Evolutionary conservation across 768 basidiomycete genomes (phyloP), one percentile per base, ranked within the genome.

Genomic region (Phylloporus sp.): DNA sequence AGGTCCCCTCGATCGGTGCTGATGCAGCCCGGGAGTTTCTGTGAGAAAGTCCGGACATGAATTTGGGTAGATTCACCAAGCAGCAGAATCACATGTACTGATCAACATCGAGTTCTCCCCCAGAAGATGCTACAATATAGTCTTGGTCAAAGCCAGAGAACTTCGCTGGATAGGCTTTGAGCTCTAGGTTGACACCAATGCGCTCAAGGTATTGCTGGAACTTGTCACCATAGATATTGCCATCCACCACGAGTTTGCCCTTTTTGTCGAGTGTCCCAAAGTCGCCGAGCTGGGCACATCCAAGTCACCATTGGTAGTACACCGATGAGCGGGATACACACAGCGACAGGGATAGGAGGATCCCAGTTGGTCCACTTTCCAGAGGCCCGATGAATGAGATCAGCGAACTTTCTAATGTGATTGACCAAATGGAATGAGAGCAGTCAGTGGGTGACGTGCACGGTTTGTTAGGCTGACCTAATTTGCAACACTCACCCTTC

Each of bases 241-340:
- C 65, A 11, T 53, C 50, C 2, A 53, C 50, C 6, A 6, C 3
- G 5, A 55, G 50, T 20, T 55, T 29, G 32, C 54, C 52, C 13
- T 39, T 48, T n/a, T 13, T n/a, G 39, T 64, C 36, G 47, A 70
- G 48, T 9, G 45, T 59, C n/a, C 69, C 65, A 48, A 68, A 70
- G 50, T 61, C 63, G 22, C 65, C 68, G 3, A 68, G 65, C 68
- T 66, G 16, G 5, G 15, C n/a, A n/a, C n/a, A n/a, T n/a, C n/a
- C n/a, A n/a, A n/a, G n/a, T n/a, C n/a, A n/a, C n/a, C n/a, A n/a
- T n/a, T n/a, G n/a, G n/a, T n/a, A n/a, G n/a, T n/a, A n/a, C n/a
- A n/a, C n/a, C n/a, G n/a, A n/a, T n/a, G n/a, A n/a, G n/a, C n/a
- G n/a, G n/a, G n/a, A n/a, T n/a, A n/a, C n/a, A n/a, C n/a, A n/a